phyloP scores from a whole-genome alignment of 2,329 filamentous ascomycete genomes.

The Chaetomiaceae sp. region DNA sequence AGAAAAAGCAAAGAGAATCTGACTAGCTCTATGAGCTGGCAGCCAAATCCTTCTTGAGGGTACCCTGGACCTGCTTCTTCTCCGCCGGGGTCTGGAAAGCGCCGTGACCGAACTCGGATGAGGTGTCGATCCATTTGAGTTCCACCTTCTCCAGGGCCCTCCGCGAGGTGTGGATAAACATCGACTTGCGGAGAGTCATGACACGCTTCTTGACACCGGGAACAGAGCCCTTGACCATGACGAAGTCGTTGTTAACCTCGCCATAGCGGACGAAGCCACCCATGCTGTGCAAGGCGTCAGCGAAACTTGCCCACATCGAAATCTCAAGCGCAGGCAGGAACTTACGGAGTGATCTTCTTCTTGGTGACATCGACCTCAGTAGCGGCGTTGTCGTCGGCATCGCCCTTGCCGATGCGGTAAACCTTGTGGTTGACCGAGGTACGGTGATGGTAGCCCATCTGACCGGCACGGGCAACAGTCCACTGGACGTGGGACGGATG shows the following conservation, averaged over 20 bases:
- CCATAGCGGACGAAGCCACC: slow-evolving; percentile 99
- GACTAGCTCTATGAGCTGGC: slow-evolving; percentile 39
- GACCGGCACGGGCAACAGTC: slow-evolving; percentile 99
- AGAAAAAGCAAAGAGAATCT: slow-evolving; percentile 22
- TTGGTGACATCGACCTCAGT: slow-evolving; percentile 97
- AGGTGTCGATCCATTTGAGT: slow-evolving; percentile 99
- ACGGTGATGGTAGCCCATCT: slow-evolving; percentile 99
- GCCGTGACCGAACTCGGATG: slow-evolving; percentile 99
- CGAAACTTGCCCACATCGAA: not conserved
- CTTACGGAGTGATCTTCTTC: slow-evolving; percentile 99
- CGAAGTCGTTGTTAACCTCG: slow-evolving; percentile 99
- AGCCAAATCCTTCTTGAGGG: slow-evolving; percentile 94
- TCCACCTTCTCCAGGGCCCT: slow-evolving; percentile 98
- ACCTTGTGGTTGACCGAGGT: slow-evolving; percentile 99
- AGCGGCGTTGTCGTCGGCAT: slow-evolving; percentile 85
- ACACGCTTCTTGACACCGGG: slow-evolving; percentile 99
- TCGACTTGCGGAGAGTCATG: slow-evolving; percentile 97
- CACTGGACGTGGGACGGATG: slow-evolving; percentile 99
- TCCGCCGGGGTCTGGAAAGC: slow-evolving; percentile 97
- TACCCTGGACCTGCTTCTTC: slow-evolving; percentile 97
- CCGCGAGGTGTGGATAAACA: slow-evolving; percentile 95
- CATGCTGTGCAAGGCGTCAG: slow-evolving; percentile 54
- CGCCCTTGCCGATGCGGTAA: slow-evolving; percentile 94
- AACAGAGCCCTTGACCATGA: slow-evolving; percentile 92
- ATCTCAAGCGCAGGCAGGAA: slow-evolving; percentile 32